phyloP scores from a whole-genome alignment of 306 rosid species.

The Pachyrhizus erosus region DNA sequence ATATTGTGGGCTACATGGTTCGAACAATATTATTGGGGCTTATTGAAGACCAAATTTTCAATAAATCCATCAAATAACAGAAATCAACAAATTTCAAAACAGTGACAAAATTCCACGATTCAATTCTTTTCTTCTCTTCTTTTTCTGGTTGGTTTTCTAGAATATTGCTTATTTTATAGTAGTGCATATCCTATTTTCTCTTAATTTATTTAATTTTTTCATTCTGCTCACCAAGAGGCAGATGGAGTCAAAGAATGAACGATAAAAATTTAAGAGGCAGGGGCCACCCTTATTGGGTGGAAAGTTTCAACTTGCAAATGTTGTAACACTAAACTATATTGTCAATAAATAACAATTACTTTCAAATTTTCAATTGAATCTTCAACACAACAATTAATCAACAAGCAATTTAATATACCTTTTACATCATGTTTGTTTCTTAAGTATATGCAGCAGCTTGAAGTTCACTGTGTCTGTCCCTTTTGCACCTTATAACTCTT shows the following conservation, averaged over 20 bases:
- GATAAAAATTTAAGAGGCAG: neutral
- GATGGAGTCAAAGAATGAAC: neutral
- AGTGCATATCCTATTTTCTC: too few species aligned
- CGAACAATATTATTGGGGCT: too few species aligned
- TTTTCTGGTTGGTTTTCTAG: too few species aligned
- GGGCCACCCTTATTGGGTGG: neutral
- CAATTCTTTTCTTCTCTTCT: too few species aligned
- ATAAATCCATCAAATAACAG: neutral
- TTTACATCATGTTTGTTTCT: conserved; percentile 31
- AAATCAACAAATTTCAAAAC: too few species aligned
- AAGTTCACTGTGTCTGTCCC: conserved; percentile 60
- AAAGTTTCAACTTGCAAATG: conserved; percentile 10
- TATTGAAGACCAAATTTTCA: neutral
- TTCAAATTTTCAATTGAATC: conserved; percentile 28
- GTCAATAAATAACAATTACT: conserved; percentile 2
- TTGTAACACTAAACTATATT: neutral
- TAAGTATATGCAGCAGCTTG: conserved; percentile 63
- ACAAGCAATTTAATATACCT: conserved; percentile 47
- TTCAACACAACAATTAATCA: conserved; percentile 9
- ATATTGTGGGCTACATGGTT: too few species aligned
- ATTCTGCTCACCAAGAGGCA: neutral
- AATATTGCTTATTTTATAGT: too few species aligned
- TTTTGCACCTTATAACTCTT: conserved; percentile 77
- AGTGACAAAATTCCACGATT: too few species aligned
- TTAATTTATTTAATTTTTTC: neutral